Percentiles rank a stretch among this genome's conserved stretches.
Evolutionary conservation across 805 yeast species (phyloP).

Genomic region (Candida sakaeoensis): DNA sequence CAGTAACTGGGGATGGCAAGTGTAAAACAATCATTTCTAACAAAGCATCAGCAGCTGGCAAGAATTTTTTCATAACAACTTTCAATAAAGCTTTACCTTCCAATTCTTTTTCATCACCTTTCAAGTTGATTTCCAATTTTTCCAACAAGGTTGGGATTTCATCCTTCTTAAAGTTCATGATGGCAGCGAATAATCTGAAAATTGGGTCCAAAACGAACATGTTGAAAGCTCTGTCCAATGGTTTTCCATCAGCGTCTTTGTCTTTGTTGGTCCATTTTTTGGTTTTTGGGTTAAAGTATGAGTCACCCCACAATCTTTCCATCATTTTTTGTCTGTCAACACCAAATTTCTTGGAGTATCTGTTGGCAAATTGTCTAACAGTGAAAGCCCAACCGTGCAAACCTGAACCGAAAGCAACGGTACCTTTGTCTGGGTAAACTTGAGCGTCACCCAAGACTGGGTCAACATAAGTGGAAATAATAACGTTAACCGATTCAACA

Average conservation of each 20-base stretch:
- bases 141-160: constrained; percentile 89
- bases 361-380: constrained; percentile 95
- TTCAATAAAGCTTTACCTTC: constrained; percentile 98
- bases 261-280: constrained; percentile 98
- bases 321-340: constrained; percentile 97
- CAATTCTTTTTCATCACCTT: constrained; percentile 95
- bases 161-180: constrained; percentile 99
- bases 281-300: constrained; percentile 99
- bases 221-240: constrained; percentile 98
- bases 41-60: constrained; percentile 99
- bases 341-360: constrained; percentile 99
- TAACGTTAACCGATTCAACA: constrained; percentile 98
- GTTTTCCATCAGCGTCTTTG: constrained; percentile 92
- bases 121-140: constrained; percentile 89
- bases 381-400: constrained; percentile 99
- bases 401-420: constrained; percentile 99
- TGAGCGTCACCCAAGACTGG: constrained; percentile 90
- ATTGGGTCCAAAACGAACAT: constrained; percentile 98
- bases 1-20: constrained; percentile 99
- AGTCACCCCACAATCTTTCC: constrained; percentile 99
- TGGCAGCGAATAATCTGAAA: constrained; percentile 93
- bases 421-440: constrained; percentile 98
- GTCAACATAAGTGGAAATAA: constrained; percentile 93
- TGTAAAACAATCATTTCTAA: constrained; percentile 97
- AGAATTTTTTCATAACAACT: constrained; percentile 99